Evolutionary conservation across 257 asterid genomes (phyloP), one percentile per base, ranked within the genome.

Genomic region (Solanum tarapatanum): DNA sequence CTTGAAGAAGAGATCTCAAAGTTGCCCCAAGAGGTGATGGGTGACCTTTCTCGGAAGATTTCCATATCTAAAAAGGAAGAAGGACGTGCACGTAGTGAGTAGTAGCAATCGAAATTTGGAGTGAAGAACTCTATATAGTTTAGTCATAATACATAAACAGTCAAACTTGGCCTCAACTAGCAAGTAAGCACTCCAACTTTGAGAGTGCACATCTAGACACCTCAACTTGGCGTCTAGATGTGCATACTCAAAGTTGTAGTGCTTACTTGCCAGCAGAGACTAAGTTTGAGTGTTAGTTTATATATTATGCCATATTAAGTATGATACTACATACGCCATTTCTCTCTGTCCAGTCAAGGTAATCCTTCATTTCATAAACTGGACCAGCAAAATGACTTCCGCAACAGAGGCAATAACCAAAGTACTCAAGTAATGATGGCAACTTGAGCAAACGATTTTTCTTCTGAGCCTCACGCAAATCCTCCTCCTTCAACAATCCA

Each of bases 331-430:
- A 74, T 90, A 96, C 99, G 91, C 99, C 99, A 91, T 92, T 93
- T 89, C 94, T 92, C 92, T 93, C 98, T 0, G 95, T 94, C 99
- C 99, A 96, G 76, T 96, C 95, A 87, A 96, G 94, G 92, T 96
- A 96, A 88, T 94, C 98, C 89, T 95, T 94, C 96, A 97, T 95
- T 91, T 97, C 99, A 87, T 91, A 97, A 43, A 97, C 99, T 39
- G 99, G 99, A 88, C 99, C 99, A 30, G 99, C 99, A 92, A 97
- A 96, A 92, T 97, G 99, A 87, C 98, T 96, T 88, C 98, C 99
- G 66, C 99, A 96, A 86, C 98, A 96, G 73, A 97, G 95, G 90
- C 99, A 97, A 89, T 93, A 95, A 69, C 99, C 99, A 83, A 80
- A 39, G 92, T 97, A 97, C 89, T 97, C 98, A 28, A 96, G 90